These are phyloP conservation scores for Pelagomonas calceolata DNA, from an alignment of 108 stramenopile species.

Conservation along the genomic window DNA sequence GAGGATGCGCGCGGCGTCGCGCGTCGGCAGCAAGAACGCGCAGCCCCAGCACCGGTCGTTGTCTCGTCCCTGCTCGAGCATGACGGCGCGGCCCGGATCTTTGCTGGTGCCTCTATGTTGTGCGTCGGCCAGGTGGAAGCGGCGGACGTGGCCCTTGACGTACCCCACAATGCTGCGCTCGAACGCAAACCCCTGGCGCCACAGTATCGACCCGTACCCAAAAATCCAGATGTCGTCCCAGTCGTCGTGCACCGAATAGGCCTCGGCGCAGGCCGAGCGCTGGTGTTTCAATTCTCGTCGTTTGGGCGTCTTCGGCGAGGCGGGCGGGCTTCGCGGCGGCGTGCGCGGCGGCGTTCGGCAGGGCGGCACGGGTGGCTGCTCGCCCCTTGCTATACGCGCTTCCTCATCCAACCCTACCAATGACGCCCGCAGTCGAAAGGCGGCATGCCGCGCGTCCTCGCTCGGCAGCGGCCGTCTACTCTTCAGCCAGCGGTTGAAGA, in stretches of 20 bases:
- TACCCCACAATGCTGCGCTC: neutral
- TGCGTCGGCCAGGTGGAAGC: neutral
- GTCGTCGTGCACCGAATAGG: neutral
- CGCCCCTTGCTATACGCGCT: neutral
- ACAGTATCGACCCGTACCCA: neutral
- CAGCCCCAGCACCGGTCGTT: neutral
- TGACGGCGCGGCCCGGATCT: neutral
- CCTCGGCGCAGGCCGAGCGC: neutral
- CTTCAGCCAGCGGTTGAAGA: neutral
- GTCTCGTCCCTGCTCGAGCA: neutral
- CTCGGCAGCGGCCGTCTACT: neutral
- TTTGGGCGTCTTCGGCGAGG: too few species aligned
- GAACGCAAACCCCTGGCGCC: neutral
- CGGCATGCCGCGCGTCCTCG: neutral
- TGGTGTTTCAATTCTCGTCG: too few species aligned
- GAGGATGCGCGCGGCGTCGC: neutral
- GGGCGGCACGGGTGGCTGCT: neutral
- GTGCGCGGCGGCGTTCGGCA: too few species aligned
- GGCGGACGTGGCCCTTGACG: neutral
- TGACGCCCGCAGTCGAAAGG: neutral
- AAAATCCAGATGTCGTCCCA: neutral
- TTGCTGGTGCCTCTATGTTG: neutral
- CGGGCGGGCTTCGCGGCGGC: too few species aligned
- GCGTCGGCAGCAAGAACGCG: neutral
- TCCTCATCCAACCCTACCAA: neutral